Conservation (phyloP, 768 basidiomycete species). For the Pleurotus cornucopiae region DNA sequence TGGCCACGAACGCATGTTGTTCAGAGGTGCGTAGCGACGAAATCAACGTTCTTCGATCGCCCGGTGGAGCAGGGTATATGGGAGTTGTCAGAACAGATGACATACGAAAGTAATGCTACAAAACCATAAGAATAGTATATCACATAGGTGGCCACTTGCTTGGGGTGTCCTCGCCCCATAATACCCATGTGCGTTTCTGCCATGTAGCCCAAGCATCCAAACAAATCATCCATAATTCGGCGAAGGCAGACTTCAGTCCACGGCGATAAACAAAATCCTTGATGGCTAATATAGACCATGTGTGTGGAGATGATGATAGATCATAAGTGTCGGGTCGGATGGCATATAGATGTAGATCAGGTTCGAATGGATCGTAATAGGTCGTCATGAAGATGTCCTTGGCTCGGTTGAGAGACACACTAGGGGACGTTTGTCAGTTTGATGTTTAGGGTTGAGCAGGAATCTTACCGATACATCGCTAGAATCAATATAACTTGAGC, state of each 20-base stretch:
- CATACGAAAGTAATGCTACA: constrained; percentile 6
- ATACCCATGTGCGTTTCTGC: constrained; percentile 39
- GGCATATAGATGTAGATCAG: constrained; percentile 58
- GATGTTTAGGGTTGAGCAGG: background rate
- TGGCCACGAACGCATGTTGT: too few species aligned
- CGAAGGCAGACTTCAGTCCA: constrained; percentile 33
- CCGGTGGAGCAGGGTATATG: too few species aligned
- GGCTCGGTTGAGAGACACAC: constrained; percentile 44
- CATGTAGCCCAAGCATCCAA: constrained; percentile 27
- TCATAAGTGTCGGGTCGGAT: constrained; percentile 37
- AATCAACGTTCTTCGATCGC: too few species aligned
- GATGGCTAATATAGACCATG: constrained; percentile 34
- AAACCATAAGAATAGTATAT: constrained; percentile 14
- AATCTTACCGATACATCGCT: constrained; percentile 55
- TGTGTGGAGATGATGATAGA: constrained; percentile 27
- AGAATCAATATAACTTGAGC: constrained; percentile 44
- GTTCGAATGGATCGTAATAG: constrained; percentile 77
- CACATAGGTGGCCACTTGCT: constrained; percentile 36
- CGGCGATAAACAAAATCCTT: constrained; percentile 33
- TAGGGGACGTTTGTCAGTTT: constrained; percentile 16
- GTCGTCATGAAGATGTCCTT: constrained; percentile 62
- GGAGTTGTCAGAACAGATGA: background rate
- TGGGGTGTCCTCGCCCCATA: constrained; percentile 31
- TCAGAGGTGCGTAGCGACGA: too few species aligned
- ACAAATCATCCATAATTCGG: constrained; percentile 34